A percentile compares a stretch with the other conserved stretches of the same genome.
These are phyloP conservation scores for Exophiala viscosa DNA, from an alignment of 2,329 filamentous ascomycete species.

Conservation along the genomic window DNA sequence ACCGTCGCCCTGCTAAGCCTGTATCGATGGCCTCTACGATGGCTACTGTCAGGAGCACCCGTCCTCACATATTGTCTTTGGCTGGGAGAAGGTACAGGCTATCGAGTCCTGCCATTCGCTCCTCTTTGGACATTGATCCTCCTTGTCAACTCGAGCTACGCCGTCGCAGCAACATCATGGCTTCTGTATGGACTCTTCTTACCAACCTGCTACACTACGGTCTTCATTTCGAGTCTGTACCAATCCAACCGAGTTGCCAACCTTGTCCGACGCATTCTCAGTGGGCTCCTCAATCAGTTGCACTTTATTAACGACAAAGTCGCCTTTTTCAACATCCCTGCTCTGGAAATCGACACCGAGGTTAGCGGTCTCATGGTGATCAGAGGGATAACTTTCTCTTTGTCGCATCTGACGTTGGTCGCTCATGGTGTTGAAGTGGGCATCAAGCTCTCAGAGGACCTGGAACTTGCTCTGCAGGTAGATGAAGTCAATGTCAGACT, in stretches of 20 bases:
- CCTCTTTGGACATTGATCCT: conserved; percentile 48
- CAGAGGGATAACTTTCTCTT: conserved; percentile 50
- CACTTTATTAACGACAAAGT: conserved; percentile 53
- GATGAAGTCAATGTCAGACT: conserved; percentile 49
- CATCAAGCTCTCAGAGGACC: conserved; percentile 50
- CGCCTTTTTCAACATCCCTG: conserved; percentile 49
- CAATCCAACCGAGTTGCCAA: conserved; percentile 44
- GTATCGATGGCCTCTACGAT: conserved; percentile 34
- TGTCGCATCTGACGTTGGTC: conserved; percentile 48
- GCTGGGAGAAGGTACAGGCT: conserved; percentile 32
- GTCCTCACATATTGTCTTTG: conserved; percentile 36
- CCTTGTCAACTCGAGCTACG: conserved; percentile 46
- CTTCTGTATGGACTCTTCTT: conserved; percentile 47
- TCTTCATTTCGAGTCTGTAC: conserved; percentile 44
- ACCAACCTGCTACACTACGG: conserved; percentile 40
- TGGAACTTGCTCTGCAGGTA: conserved; percentile 51
- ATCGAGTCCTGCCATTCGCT: conserved; percentile 43
- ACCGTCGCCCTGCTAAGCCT: conserved; percentile 11
- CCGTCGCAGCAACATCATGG: conserved; percentile 51
- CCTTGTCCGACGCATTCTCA: conserved; percentile 36
- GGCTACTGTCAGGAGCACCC: conserved; percentile 43
- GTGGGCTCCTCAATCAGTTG: conserved; percentile 39
- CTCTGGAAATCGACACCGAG: conserved; percentile 53
- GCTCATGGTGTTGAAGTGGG: conserved; percentile 54
- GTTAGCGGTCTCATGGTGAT: conserved; percentile 52